phyloP scores from a whole-genome alignment of 768 basidiomycete species.

The Inosperma sp. region DNA sequence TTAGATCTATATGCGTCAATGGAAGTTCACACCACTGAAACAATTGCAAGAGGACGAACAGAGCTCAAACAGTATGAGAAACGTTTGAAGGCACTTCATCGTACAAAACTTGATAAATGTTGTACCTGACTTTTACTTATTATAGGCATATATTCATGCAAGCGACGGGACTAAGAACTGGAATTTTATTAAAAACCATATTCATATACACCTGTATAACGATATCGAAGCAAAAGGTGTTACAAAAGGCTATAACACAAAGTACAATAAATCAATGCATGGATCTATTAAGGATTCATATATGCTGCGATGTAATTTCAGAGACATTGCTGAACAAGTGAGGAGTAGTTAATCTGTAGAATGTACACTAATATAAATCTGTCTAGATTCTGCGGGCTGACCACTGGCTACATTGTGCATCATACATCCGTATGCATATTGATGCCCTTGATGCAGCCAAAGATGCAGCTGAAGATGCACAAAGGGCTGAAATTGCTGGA shows the following conservation, averaged over 20 bases:
- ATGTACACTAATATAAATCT: background rate
- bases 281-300: slow-evolving; percentile 28
- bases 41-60: slow-evolving; percentile 16
- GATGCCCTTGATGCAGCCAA: background rate
- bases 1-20: slow-evolving; percentile 23
- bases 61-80: slow-evolving; percentile 12
- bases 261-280: slow-evolving; percentile 33
- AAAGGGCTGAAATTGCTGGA: background rate
- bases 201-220: slow-evolving; percentile 25
- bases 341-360: background rate
- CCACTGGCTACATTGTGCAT: background rate
- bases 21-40: slow-evolving; percentile 26
- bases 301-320: slow-evolving; percentile 27
- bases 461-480: background rate
- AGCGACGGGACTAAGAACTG: slow-evolving; percentile 24
- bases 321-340: slow-evolving; percentile 30
- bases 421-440: background rate
- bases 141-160: slow-evolving; percentile 12
- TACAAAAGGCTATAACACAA: slow-evolving; percentile 26
- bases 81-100: slow-evolving; percentile 15
- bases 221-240: slow-evolving; percentile 32
- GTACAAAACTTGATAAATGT: background rate
- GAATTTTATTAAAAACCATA: slow-evolving; percentile 34
- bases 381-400: background rate
- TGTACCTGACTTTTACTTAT: background rate